Conservation (phyloP, 805 yeast genomes). For the Barnettozyma pratensis region DNA sequence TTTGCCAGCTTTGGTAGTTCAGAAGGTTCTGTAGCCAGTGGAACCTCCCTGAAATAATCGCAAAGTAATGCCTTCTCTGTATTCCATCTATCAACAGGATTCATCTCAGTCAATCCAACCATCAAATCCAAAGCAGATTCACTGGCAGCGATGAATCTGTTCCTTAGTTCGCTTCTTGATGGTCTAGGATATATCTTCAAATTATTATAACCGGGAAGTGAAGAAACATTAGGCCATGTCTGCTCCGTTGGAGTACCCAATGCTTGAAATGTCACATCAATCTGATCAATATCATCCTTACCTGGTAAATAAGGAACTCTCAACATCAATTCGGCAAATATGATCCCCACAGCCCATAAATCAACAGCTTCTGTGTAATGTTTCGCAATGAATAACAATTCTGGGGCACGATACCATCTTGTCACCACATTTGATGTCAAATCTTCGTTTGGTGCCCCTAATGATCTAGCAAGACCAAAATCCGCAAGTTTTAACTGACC, state of each 20-base stretch:
- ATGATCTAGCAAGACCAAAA: slow-evolving; percentile 90
- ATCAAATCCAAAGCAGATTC: slow-evolving; percentile 76
- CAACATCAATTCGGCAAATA: slow-evolving; percentile 93
- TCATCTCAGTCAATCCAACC: slow-evolving; percentile 65
- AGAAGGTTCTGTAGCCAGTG: slow-evolving; percentile 64
- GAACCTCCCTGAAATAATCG: slow-evolving; percentile 66
- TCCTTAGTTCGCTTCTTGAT: slow-evolving; percentile 69
- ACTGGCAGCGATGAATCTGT: slow-evolving; percentile 85
- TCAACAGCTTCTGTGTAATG: slow-evolving; percentile 90
- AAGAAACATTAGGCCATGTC: slow-evolving; percentile 85
- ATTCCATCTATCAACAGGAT: slow-evolving; percentile 70
- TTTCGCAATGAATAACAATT: slow-evolving; percentile 78
- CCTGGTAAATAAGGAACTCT: slow-evolving; percentile 96
- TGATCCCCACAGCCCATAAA: slow-evolving; percentile 94
- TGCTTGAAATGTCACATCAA: slow-evolving; percentile 91
- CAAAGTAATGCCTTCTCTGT: slow-evolving; percentile 60
- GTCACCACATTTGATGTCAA: slow-evolving; percentile 95
- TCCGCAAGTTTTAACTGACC: slow-evolving; percentile 94
- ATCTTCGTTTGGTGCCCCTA: slow-evolving; percentile 70
- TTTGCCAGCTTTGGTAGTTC: slow-evolving; percentile 46
- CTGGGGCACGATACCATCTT: slow-evolving; percentile 98
- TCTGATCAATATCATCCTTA: slow-evolving; percentile 80
- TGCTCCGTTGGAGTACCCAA: slow-evolving; percentile 93
- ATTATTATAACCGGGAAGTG: slow-evolving; percentile 71
- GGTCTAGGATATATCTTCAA: slow-evolving; percentile 80